Percentiles rank a stretch among this genome's conserved stretches.
Evolutionary conservation across 2,329 filamentous ascomycete genomes (phyloP).

Genomic region (Microascus cirrosus): DNA sequence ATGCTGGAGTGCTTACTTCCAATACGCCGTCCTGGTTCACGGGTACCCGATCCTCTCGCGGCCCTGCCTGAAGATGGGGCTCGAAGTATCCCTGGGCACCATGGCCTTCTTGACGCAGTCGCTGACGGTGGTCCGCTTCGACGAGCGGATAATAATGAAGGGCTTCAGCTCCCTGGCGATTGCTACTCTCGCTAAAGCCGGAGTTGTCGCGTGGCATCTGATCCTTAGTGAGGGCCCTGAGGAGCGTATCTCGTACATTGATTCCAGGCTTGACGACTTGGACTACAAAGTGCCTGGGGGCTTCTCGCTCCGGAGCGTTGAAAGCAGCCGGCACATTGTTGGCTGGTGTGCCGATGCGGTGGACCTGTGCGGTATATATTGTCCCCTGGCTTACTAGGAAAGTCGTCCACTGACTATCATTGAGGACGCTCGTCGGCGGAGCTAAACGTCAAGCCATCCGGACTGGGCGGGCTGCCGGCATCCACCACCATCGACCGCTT

Average conservation of each 20-base stretch:
- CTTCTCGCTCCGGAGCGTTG: background rate
- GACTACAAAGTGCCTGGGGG: background rate
- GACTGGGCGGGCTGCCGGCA: background rate
- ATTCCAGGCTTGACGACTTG: background rate
- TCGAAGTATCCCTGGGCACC: background rate
- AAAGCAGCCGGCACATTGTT: background rate
- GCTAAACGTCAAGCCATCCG: background rate
- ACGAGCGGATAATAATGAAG: background rate
- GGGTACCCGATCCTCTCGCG: background rate
- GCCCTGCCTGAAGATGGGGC: background rate
- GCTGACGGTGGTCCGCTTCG: background rate
- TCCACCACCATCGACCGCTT: background rate
- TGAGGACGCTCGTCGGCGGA: background rate
- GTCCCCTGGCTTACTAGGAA: background rate
- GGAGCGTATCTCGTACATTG: background rate
- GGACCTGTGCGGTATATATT: background rate
- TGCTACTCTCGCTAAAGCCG: background rate
- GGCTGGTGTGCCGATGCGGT: background rate
- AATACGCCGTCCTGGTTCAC: background rate
- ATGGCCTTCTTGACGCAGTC: background rate
- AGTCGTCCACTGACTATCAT: background rate
- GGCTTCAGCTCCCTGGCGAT: background rate
- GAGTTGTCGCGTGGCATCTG: background rate
- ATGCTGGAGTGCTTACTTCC: background rate
- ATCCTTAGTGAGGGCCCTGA: background rate